Conservation (phyloP, 106 monocot genomes). For the Dioscorea alata region DNA sequence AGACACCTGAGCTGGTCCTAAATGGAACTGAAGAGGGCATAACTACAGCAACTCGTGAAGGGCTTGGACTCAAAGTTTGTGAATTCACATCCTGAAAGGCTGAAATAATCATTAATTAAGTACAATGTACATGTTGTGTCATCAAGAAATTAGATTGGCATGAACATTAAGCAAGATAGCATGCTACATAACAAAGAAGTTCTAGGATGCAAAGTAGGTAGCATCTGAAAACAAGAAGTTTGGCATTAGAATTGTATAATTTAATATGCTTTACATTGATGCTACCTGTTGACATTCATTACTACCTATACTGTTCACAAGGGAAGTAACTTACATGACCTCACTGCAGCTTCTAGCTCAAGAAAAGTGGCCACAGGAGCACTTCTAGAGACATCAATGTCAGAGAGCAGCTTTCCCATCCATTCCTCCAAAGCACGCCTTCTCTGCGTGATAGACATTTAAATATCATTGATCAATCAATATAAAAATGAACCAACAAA, state of each 20-base stretch:
- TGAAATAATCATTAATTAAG: conserved; percentile 26
- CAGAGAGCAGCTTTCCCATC: conserved; percentile 83
- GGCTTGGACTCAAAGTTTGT: conserved; percentile 17
- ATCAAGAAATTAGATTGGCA: not conserved
- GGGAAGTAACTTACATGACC: conserved; percentile 67
- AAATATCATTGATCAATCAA: conserved; percentile 18
- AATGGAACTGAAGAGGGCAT: conserved; percentile 5
- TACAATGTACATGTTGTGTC: conserved; percentile 6
- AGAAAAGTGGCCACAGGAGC: conserved; percentile 84
- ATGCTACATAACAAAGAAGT: not conserved
- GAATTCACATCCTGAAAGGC: conserved; percentile 60
- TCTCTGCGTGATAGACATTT: conserved; percentile 56
- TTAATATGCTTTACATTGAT: no score
- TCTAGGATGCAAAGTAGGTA: not conserved
- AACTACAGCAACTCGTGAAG: conserved; percentile 12
- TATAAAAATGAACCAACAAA: not conserved
- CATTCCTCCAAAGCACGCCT: conserved; percentile 92
- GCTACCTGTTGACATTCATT: no score
- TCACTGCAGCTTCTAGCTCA: conserved; percentile 91
- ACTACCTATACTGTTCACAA: not conserved
- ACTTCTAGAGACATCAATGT: conserved; percentile 94
- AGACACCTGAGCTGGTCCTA: conserved; percentile 25
- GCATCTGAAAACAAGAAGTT: not conserved
- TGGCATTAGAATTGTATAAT: not conserved
- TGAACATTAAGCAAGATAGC: not conserved